Evolutionary conservation across 2,329 filamentous ascomycete species (phyloP).

Genomic region (Gyromitra esculenta): DNA sequence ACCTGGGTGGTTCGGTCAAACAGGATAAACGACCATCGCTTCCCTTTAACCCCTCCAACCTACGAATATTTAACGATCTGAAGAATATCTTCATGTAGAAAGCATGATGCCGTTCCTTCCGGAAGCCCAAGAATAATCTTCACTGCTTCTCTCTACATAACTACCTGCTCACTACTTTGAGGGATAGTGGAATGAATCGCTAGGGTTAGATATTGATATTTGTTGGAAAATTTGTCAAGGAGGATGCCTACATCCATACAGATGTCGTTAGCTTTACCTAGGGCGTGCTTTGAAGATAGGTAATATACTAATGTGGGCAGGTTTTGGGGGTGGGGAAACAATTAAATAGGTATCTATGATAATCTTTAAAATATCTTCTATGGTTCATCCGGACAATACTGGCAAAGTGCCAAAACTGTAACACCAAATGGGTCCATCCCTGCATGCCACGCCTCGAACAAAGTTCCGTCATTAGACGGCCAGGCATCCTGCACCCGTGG

Average conservation of each 20-base stretch:
- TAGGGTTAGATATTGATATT: neutral
- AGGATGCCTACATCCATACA: neutral
- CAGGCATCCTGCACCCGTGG: constrained; percentile 42
- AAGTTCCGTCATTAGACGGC: neutral
- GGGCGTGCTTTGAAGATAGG: neutral
- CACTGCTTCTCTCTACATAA: neutral
- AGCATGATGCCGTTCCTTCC: neutral
- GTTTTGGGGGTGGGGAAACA: neutral
- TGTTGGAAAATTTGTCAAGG: neutral
- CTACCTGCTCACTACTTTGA: neutral
- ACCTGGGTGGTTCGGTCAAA: too few species aligned
- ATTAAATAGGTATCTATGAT: neutral
- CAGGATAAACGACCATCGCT: too few species aligned
- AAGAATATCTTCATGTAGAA: too few species aligned
- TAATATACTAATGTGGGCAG: neutral
- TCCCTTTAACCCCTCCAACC: too few species aligned
- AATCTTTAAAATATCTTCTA: neutral
- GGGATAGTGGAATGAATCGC: neutral
- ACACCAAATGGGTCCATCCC: constrained; percentile 49
- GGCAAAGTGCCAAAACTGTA: constrained; percentile 44
- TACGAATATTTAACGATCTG: too few species aligned
- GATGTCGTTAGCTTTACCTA: neutral
- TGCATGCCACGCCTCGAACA: constrained; percentile 40
- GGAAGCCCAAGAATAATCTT: neutral
- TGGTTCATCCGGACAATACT: constrained; percentile 12